phyloP scores from a whole-genome alignment of 768 basidiomycete genomes.

The Hemileccinum rubropunctum region DNA sequence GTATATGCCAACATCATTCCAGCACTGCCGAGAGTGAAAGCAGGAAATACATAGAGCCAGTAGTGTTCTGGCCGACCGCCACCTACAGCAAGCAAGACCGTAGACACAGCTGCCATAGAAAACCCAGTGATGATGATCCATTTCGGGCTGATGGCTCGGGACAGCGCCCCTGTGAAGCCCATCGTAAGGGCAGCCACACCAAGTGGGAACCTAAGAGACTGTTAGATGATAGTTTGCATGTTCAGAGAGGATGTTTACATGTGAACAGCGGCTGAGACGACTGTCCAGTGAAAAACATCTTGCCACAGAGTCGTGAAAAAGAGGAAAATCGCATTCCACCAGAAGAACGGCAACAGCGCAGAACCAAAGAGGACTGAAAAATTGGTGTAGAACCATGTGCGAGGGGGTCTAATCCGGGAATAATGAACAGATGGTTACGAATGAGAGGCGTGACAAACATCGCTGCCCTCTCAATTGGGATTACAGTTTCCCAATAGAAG shows the following conservation, averaged over 20 bases:
- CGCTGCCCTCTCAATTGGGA: slow-evolving; percentile 41
- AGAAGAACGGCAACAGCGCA: slow-evolving; percentile 40
- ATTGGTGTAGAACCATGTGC: slow-evolving; percentile 42
- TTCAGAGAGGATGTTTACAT: slow-evolving; percentile 30
- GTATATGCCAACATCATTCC: slow-evolving; percentile 46
- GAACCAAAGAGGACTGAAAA: slow-evolving; percentile 37
- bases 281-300: slow-evolving; percentile 40
- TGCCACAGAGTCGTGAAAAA: slow-evolving; percentile 41
- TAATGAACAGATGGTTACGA: neutral
- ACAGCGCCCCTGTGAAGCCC: slow-evolving; percentile 40
- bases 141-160: slow-evolving; percentile 38
- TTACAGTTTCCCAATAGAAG: slow-evolving; percentile 47
- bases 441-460: slow-evolving; percentile 31
- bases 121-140: slow-evolving; percentile 46
- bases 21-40: slow-evolving; percentile 44
- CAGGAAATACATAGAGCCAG: slow-evolving; percentile 50
- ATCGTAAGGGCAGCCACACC: slow-evolving; percentile 37
- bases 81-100: slow-evolving; percentile 41
- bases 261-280: slow-evolving; percentile 38
- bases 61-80: slow-evolving; percentile 41
- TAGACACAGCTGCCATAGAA: slow-evolving; percentile 36
- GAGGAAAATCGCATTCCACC: slow-evolving; percentile 38
- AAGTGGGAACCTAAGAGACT: slow-evolving; percentile 37
- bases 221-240: neutral
- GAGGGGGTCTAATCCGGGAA: slow-evolving; percentile 35